These are phyloP conservation scores for Colletotrichum higginsianum DNA, from an alignment of 2,329 filamentous ascomycete genomes.

Conservation along the genomic window DNA sequence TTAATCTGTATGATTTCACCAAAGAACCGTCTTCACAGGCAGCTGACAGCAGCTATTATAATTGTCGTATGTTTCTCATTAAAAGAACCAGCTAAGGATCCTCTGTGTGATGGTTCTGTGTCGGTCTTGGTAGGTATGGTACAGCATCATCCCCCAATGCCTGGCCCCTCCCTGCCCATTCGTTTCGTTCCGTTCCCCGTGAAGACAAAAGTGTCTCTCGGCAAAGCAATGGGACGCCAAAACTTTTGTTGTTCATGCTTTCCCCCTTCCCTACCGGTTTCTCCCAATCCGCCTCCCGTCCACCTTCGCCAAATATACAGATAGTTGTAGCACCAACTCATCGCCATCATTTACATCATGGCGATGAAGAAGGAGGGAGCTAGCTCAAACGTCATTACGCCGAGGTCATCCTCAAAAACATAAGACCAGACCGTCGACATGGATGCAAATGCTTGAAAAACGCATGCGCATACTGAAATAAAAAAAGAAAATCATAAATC, in stretches of 20 bases:
- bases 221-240: conserved; percentile 40
- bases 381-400: conserved; percentile 30
- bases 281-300: conserved; percentile 6
- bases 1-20: too few species aligned
- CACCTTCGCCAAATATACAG: conserved; percentile 39
- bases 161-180: conserved; percentile 12
- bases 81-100: conserved; percentile 37
- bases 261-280: conserved; percentile 34
- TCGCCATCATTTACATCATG: conserved; percentile 2
- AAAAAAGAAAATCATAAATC: conserved; percentile 17
- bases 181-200: conserved; percentile 21
- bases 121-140: conserved; percentile 40
- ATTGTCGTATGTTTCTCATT: conserved; percentile 40
- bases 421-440: conserved; percentile 10
- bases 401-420: conserved; percentile 9
- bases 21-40: not conserved
- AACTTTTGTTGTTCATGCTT: conserved; percentile 41
- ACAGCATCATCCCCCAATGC: conserved; percentile 39
- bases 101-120: conserved; percentile 31
- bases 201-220: conserved; percentile 24
- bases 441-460: conserved; percentile 40
- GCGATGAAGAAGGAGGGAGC: conserved; percentile 15
- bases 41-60: conserved; percentile 18
- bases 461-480: conserved; percentile 12
- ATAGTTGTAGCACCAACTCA: conserved; percentile 7